Conservation (phyloP, 2,329 filamentous ascomycete genomes). For the Beauveria sp. region DNA sequence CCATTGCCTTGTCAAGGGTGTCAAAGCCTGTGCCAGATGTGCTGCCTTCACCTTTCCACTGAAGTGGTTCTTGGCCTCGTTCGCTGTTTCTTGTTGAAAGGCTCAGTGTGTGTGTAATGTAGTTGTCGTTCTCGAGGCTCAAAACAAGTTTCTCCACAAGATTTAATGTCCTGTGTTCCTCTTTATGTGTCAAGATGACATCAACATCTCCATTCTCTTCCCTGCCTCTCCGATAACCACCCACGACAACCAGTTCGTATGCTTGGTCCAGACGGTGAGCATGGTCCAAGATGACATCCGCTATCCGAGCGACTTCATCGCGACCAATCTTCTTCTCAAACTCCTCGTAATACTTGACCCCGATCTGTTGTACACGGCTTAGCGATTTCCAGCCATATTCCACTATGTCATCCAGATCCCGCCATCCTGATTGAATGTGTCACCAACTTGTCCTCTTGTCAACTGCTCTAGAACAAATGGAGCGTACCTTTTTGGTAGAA, state of each 20-base stretch:
- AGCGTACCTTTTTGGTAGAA: slow-evolving; percentile 60
- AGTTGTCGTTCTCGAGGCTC: slow-evolving; percentile 58
- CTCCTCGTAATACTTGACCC: slow-evolving; percentile 88
- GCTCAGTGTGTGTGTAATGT: slow-evolving; percentile 75
- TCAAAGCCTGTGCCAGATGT: slow-evolving; percentile 61
- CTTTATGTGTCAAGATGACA: slow-evolving; percentile 71
- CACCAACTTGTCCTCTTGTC: not conserved
- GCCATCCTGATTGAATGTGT: slow-evolving; percentile 49
- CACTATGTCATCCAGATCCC: slow-evolving; percentile 77
- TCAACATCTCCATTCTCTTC: slow-evolving; percentile 72
- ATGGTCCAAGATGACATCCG: slow-evolving; percentile 53
- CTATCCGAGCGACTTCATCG: slow-evolving; percentile 64
- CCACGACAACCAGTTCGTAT: slow-evolving; percentile 57
- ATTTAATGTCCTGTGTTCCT: slow-evolving; percentile 58
- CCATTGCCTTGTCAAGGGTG: slow-evolving; percentile 81
- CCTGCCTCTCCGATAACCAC: slow-evolving; percentile 77
- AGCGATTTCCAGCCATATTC: slow-evolving; percentile 72
- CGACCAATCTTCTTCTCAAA: slow-evolving; percentile 66
- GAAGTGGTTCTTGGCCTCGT: slow-evolving; percentile 56
- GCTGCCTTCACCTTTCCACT: slow-evolving; percentile 39
- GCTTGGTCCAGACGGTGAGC: slow-evolving; percentile 54
- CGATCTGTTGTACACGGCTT: slow-evolving; percentile 81
- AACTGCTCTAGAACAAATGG: not conserved
- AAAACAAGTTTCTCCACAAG: slow-evolving; percentile 66
- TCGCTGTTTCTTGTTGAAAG: slow-evolving; percentile 63